Base-by-base conservation (phyloP, 73 alveolate species). In the Uronychia binucleata region DNA sequence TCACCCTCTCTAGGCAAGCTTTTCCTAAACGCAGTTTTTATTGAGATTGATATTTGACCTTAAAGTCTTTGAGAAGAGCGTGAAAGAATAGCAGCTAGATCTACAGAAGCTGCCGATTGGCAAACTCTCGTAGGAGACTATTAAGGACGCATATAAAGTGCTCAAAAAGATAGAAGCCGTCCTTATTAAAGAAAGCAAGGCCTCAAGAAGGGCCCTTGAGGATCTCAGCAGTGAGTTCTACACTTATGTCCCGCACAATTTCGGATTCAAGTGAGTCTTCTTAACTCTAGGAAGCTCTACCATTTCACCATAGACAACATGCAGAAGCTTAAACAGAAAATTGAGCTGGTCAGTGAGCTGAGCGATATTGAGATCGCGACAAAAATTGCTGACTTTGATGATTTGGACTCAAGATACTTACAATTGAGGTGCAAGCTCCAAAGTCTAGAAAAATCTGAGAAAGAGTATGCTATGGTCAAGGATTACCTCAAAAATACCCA, bases 161-260 rank as follows among this genome's bases (percentile, higher is more conserved):
- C 93, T 95, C 31, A 96, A 95, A 77, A 58, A 91, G 59, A 87
- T 95, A 26, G 97, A 91, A 58, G 91, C 84, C 60, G 91, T 88
- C 30, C 33, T 86, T 27, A 77, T 86, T 29, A 84, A 77, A 5
- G 82, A 80, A 76, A 78, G 93, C 0, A 46, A 11, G 19, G 19
- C 74, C 77, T 33, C 79, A 0, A 87, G 81, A 58, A 67, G 34
- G 1, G 83, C 58, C 33, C 86, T 94, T 75, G 88, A 84, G 28
- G 80, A 81, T 46, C 89, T 93, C 30, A 81, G 97, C 28, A 35
- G 93, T 30, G 91, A 92, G 29, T 97, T 97, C 90, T 97, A 85
- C 88, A 92, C 98, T 11, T 79, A 87, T 75, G 96, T 97, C 59
- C 99, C 99, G 0, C 99, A 97, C 86, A 92, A 97, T 90, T 95